Base-by-base conservation (phyloP, 257 asterid genomes). In the Scutellaria barbata region DNA sequence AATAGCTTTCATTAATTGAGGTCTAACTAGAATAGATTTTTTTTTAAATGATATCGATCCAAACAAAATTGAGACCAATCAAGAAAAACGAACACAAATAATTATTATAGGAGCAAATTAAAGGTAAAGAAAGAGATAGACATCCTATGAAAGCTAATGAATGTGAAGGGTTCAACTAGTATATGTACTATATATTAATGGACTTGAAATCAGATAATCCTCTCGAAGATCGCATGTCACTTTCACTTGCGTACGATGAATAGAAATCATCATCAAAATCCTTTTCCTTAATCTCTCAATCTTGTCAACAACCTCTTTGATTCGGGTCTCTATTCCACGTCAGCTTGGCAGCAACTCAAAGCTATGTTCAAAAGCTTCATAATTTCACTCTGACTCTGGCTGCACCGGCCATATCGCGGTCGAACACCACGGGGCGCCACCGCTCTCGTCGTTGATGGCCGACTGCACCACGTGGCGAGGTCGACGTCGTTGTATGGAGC, bases 351-450 rank as follows among this genome's bases (percentile, higher is more conserved):
- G 66, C 96, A 88, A 10, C 55, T 79, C 81, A 92, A 54, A 4
- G 90, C 99, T 12, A 95, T 70, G 43, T 75, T 83, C 80, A 95
- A 16, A 2, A 92, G 81, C 59, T 85, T 92, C 84, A 76, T 67
- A 92, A 89, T 89, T 46, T 89, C 95, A 6, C 81, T 83, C 14
- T 81, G 86, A 40, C 84, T 16, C 33, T 78, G 74, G n/a, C 43
- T 72, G 2, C 64, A 10, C 83, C 85, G 52, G 39, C 76, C 90
- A 95, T 87, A 3, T 81, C 95, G 47, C 59, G 39, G 66, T 92
- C 99, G 18, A 89, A 82, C 63, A 85, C 88, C 50, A 73, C 89
- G 25, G 11, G 0, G 45, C 56, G 64, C 16, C 48, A 16, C 66
- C 59, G 16, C 60, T 52, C 4, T 80, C 80, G 17, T 83, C 79